A percentile compares a stretch with the other conserved stretches of the same genome.
Conservation (phyloP, 371 early-diverging fungal genomes). For the Rhizomucor pusillus region DNA sequence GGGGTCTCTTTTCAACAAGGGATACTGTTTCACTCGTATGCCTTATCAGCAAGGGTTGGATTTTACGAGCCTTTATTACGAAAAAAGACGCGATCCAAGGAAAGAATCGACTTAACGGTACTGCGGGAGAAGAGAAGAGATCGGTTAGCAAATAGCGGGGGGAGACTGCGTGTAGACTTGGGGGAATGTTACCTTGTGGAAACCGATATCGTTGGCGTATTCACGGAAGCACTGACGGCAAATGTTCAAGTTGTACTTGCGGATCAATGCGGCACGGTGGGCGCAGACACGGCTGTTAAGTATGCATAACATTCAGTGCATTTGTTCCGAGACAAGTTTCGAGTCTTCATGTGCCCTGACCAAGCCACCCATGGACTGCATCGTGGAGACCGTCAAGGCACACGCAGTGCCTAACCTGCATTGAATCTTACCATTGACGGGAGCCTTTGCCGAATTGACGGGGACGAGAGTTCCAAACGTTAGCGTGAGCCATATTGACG, state of each 20-base stretch:
- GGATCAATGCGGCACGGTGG: slow-evolving; percentile 99
- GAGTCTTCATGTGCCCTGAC: not conserved
- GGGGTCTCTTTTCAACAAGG: slow-evolving; percentile 7
- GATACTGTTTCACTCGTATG: not conserved
- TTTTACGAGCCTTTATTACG: not conserved
- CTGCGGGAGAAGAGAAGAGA: slow-evolving; percentile 6
- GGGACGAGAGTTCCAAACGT: slow-evolving; percentile 97
- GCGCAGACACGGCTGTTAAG: slow-evolving; percentile 92
- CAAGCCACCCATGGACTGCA: not conserved
- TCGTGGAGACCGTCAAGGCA: not conserved
- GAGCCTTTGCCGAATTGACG: slow-evolving; percentile 97
- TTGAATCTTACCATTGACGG: slow-evolving; percentile 83
- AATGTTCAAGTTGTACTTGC: slow-evolving; percentile 98
- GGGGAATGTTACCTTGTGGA: slow-evolving; percentile 72
- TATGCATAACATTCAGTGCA: not conserved
- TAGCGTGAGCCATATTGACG: slow-evolving; percentile 90
- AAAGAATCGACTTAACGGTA: slow-evolving; percentile 18
- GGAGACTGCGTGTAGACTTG: not conserved
- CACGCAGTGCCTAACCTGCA: not conserved
- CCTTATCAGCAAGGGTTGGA: not conserved
- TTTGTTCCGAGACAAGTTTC: not conserved
- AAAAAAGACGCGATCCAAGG: not conserved
- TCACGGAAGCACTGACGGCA: slow-evolving; percentile 99
- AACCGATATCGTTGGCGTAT: slow-evolving; percentile 98
- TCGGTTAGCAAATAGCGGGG: not conserved